Conservation (phyloP, 148 eudicot species). For the Chenopodium berlandieri region DNA sequence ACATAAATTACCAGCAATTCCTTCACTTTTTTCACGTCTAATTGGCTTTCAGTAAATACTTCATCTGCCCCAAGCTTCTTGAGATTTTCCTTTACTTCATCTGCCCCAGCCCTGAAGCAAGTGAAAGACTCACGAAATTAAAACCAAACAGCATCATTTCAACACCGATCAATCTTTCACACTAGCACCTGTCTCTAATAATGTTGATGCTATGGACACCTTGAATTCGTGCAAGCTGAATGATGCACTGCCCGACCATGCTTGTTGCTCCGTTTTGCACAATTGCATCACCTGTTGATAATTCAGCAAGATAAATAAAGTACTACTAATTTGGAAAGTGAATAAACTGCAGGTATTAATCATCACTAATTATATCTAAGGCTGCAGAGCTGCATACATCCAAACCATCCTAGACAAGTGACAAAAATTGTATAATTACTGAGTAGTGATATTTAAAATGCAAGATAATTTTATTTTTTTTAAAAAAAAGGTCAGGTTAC, state of each 20-base stretch:
- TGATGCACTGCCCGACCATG: constrained; percentile 92
- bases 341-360: not conserved
- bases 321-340: not conserved
- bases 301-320: constrained; percentile 15
- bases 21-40: constrained; percentile 74
- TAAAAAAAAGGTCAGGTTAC: constrained; percentile 21
- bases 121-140: constrained; percentile 7
- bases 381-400: not conserved
- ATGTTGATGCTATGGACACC: constrained; percentile 78
- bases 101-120: constrained; percentile 67
- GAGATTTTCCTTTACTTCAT: constrained; percentile 76
- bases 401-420: not conserved
- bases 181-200: constrained; percentile 78
- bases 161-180: not conserved
- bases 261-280: constrained; percentile 99
- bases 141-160: constrained; percentile 1
- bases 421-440: not conserved
- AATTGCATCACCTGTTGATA: constrained; percentile 66
- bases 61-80: constrained; percentile 84
- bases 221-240: constrained; percentile 77
- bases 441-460: not conserved
- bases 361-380: not conserved
- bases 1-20: constrained; percentile 53
- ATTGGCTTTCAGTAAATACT: constrained; percentile 78
- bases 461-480: no score